Evolutionary conservation across 257 asterid species (phyloP).

Genomic region (Craterostigma plantagineum): DNA sequence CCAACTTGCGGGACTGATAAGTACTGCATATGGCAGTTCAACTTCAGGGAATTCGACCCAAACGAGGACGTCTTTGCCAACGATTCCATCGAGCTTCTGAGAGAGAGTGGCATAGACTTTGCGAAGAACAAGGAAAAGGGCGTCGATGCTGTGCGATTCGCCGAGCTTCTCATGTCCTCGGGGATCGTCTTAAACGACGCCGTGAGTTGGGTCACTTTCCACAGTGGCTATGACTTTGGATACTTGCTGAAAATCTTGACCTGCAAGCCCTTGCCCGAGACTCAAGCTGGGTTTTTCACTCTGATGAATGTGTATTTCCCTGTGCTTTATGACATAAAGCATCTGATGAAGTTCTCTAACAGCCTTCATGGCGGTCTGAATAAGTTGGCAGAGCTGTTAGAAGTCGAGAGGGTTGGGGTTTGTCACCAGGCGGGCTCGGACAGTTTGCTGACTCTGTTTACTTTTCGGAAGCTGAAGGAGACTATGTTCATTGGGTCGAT

Average conservation of each 20-base stretch:
- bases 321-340: conserved; percentile 42
- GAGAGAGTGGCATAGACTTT: conserved; percentile 38
- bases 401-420: conserved; percentile 50
- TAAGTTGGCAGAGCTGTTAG: conserved; percentile 41
- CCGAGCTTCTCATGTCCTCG: conserved; percentile 54
- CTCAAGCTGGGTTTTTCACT: conserved; percentile 26
- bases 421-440: conserved; percentile 70
- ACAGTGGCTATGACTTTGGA: conserved; percentile 52
- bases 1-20: conserved; percentile 37
- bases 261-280: conserved; percentile 33
- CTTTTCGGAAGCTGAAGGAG: conserved; percentile 42
- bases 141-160: conserved; percentile 26
- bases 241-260: conserved; percentile 44
- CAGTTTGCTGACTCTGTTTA: conserved; percentile 42
- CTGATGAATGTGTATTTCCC: conserved; percentile 39
- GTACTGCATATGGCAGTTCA: conserved; percentile 49
- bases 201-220: conserved; percentile 52
- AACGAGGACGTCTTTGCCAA: conserved; percentile 32
- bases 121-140: conserved; percentile 30
- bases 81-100: conserved; percentile 35
- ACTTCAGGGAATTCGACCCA: conserved; percentile 43
- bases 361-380: conserved; percentile 50
- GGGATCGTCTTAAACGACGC: conserved; percentile 43
- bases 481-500: conserved; percentile 33
- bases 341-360: conserved; percentile 43